Evolutionary conservation across 805 yeast species (phyloP).

Genomic region (Metschnikowia hibisci): DNA sequence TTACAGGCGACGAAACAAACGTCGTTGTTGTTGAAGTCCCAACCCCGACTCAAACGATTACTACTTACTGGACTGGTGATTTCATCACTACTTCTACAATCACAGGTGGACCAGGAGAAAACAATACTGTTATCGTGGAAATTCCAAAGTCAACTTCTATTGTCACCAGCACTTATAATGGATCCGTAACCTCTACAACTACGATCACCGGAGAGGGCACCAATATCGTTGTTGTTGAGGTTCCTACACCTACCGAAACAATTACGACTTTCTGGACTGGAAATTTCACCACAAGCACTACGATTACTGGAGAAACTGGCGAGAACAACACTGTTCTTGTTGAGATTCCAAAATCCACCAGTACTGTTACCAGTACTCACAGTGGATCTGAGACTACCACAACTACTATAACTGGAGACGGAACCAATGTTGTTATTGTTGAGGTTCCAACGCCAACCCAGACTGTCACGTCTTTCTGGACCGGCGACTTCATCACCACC

Average conservation of each 20-base stretch:
- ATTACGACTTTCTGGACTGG: conserved; percentile 4
- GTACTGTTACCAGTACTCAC: conserved; percentile 1
- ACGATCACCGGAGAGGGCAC: too few relatives aligned
- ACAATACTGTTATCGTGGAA: too few relatives aligned
- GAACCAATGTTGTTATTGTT: conserved; percentile 1
- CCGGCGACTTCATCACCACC: conserved; percentile 3
- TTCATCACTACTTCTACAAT: too few relatives aligned
- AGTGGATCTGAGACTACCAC: too few relatives aligned
- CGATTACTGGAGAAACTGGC: not conserved
- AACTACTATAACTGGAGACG: not conserved
- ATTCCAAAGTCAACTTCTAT: too few relatives aligned
- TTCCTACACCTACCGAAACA: conserved; percentile 3
- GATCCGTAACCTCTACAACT: too few relatives aligned
- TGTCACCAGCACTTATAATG: too few relatives aligned
- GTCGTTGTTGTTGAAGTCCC: conserved; percentile 12
- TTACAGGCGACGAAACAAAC: not conserved
- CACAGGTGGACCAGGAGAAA: too few relatives aligned
- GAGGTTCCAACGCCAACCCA: conserved; percentile 12
- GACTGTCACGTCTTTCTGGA: conserved; percentile 8
- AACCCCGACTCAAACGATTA: conserved; percentile 9
- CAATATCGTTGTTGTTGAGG: conserved; percentile 6
- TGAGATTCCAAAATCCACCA: conserved; percentile 8
- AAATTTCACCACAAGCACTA: not conserved
- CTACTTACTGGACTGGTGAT: conserved; percentile 1
- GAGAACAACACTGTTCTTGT: conserved; percentile 11